Conservation (phyloP, 2,329 filamentous ascomycete genomes). For the Hysterium pulicare region DNA sequence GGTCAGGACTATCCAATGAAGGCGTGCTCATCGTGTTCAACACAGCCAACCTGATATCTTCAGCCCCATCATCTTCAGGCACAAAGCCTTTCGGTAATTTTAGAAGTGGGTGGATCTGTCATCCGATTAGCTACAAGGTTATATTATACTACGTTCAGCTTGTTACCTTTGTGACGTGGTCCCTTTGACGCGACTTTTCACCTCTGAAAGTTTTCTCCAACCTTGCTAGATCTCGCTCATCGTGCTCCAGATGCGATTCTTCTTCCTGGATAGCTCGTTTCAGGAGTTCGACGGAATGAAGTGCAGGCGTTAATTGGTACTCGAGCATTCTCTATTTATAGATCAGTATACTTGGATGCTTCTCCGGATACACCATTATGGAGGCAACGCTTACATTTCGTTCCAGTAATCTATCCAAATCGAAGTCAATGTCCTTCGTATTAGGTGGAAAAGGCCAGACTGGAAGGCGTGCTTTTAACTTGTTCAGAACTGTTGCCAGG, state of each 20-base stretch:
- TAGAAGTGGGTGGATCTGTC: slow-evolving; percentile 34
- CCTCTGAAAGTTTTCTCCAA: slow-evolving; percentile 30
- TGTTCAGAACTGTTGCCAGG: slow-evolving; percentile 54
- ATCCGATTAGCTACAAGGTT: slow-evolving; percentile 2
- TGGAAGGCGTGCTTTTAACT: slow-evolving; percentile 56
- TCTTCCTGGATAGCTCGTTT: slow-evolving; percentile 56
- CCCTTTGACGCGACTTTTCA: slow-evolving; percentile 26
- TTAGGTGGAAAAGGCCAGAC: slow-evolving; percentile 65
- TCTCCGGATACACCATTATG: too few species aligned
- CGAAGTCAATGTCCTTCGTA: slow-evolving; percentile 51
- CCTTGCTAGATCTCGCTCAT: slow-evolving; percentile 42
- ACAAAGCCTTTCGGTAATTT: slow-evolving; percentile 13
- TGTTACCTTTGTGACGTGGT: slow-evolving; percentile 18
- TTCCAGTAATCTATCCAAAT: slow-evolving; percentile 63
- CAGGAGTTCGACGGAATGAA: slow-evolving; percentile 62
- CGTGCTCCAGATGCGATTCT: slow-evolving; percentile 44
- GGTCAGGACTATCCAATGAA: slow-evolving; percentile 24
- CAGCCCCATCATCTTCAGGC: slow-evolving; percentile 23
- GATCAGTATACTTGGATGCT: slow-evolving; percentile 1
- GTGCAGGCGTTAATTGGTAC: slow-evolving; percentile 57
- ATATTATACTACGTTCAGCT: slow-evolving; percentile 7
- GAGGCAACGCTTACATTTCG: slow-evolving; percentile 42
- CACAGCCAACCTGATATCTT: slow-evolving; percentile 16
- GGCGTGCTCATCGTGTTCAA: slow-evolving; percentile 10
- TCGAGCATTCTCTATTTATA: slow-evolving; percentile 46